Conservation (phyloP, 2,329 filamentous ascomycete species). For the Aspergillus sp. region DNA sequence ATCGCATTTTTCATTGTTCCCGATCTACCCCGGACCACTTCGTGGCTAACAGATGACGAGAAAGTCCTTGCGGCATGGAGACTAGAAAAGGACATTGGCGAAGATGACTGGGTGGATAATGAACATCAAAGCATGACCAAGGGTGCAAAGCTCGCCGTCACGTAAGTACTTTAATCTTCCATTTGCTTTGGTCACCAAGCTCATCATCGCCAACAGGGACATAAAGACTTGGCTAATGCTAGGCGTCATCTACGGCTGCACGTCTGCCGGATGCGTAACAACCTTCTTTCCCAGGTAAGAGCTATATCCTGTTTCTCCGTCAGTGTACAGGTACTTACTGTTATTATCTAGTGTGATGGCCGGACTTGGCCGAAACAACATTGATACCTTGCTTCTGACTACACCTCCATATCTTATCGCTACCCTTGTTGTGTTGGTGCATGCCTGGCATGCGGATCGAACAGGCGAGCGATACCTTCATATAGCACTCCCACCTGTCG, state of each 20-base stretch:
- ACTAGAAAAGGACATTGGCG: conserved; percentile 60
- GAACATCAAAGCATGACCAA: conserved; percentile 52
- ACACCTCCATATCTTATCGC: conserved; percentile 1
- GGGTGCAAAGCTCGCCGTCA: conserved; percentile 34
- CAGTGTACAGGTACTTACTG: no score
- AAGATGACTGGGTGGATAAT: conserved; percentile 54
- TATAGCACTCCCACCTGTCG: background rate
- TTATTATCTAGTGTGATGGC: background rate
- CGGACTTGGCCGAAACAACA: background rate
- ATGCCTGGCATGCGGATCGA: background rate
- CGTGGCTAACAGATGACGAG: conserved; percentile 47
- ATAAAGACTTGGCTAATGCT: background rate
- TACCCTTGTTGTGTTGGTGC: background rate
- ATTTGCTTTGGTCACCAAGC: background rate
- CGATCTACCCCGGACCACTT: conserved; percentile 58
- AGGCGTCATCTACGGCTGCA: background rate
- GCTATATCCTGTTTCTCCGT: no score
- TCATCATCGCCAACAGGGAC: background rate
- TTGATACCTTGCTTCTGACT: conserved; percentile 1
- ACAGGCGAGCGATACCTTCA: conserved; percentile 1
- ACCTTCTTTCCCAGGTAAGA: background rate
- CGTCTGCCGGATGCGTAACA: background rate
- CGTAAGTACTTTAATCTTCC: background rate
- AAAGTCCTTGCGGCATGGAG: conserved; percentile 54
- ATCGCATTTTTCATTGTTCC: conserved; percentile 46